A percentile compares a stretch with the other conserved stretches of the same genome.
These are phyloP conservation scores for Aspergillus aculeatinus DNA, from an alignment of 2,329 filamentous ascomycete genomes.

Conservation along the genomic window DNA sequence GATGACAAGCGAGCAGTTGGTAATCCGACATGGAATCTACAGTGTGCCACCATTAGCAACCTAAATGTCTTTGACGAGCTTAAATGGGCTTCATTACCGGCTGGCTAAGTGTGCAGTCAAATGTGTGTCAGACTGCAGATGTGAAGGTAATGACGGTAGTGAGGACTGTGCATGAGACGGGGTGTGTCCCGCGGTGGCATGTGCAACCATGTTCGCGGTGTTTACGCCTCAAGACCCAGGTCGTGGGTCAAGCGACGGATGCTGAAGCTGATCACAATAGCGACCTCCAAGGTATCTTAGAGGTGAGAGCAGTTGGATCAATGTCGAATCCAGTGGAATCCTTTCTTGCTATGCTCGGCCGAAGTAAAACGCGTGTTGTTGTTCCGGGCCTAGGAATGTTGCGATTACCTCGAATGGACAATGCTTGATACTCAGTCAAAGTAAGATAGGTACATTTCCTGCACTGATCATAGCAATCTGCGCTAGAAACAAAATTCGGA, in stretches of 20 bases:
- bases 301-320: not conserved
- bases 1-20: slow-evolving; percentile 88
- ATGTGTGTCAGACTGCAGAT: slow-evolving; percentile 54
- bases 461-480: slow-evolving; percentile 3
- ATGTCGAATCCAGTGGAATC: slow-evolving; percentile 1
- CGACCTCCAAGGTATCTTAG: not conserved
- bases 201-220: slow-evolving; percentile 39
- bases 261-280: not conserved
- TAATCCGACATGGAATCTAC: slow-evolving; percentile 85
- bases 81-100: slow-evolving; percentile 35
- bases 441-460: slow-evolving; percentile 15
- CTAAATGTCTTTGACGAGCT: not conserved
- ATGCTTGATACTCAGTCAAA: slow-evolving; percentile 11
- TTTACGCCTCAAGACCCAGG: slow-evolving; percentile 14
- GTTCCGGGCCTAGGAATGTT: slow-evolving; percentile 13
- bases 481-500: not conserved
- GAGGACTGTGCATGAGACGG: slow-evolving; percentile 75
- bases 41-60: slow-evolving; percentile 50
- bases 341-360: slow-evolving; percentile 2
- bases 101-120: slow-evolving; percentile 53
- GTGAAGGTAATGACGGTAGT: slow-evolving; percentile 80
- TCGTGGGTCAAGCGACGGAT: not conserved
- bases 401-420: slow-evolving; percentile 9
- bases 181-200: slow-evolving; percentile 42
- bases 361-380: slow-evolving; percentile 1